phyloP scores from a whole-genome alignment of 805 yeast species.

The Debaryomyces maramus region DNA sequence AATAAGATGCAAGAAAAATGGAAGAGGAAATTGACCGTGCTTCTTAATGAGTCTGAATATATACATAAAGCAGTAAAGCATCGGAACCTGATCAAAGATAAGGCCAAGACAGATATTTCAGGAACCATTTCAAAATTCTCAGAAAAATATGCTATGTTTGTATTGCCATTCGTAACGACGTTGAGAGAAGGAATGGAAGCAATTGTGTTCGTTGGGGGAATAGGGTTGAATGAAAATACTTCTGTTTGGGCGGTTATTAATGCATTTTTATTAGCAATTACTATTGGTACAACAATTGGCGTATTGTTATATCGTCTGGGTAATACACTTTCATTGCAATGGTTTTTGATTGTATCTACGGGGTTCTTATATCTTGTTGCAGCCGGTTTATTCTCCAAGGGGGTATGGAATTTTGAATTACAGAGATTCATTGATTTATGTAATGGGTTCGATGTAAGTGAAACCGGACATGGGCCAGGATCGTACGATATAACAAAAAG shows the following conservation, averaged over 20 bases:
- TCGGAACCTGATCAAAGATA: not conserved
- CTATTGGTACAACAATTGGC: conserved; percentile 36
- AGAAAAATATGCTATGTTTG: conserved; percentile 36
- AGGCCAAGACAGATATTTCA: conserved; percentile 1
- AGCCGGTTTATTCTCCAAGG: conserved; percentile 46
- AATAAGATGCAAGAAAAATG: conserved; percentile 47
- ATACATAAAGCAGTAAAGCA: conserved; percentile 10
- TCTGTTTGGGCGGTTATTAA: conserved; percentile 32
- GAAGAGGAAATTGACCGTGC: conserved; percentile 36
- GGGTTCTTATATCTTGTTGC: conserved; percentile 44
- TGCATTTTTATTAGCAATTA: conserved; percentile 27
- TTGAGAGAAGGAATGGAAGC: conserved; percentile 46
- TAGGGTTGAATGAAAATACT: conserved; percentile 38
- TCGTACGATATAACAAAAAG: conserved; percentile 41
- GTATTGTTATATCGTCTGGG: conserved; percentile 39
- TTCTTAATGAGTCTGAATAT: conserved; percentile 25
- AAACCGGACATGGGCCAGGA: conserved; percentile 48
- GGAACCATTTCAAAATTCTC: conserved; percentile 17
- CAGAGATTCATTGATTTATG: conserved; percentile 38
- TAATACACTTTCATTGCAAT: conserved; percentile 42
- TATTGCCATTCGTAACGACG: conserved; percentile 42
- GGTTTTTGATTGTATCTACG: conserved; percentile 39
- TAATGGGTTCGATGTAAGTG: conserved; percentile 43
- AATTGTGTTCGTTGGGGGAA: conserved; percentile 44
- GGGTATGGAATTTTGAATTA: conserved; percentile 45